These are phyloP conservation scores for Yamadazyma friedrichii DNA, from an alignment of 1,139 yeast genomes.

Conservation along the genomic window DNA sequence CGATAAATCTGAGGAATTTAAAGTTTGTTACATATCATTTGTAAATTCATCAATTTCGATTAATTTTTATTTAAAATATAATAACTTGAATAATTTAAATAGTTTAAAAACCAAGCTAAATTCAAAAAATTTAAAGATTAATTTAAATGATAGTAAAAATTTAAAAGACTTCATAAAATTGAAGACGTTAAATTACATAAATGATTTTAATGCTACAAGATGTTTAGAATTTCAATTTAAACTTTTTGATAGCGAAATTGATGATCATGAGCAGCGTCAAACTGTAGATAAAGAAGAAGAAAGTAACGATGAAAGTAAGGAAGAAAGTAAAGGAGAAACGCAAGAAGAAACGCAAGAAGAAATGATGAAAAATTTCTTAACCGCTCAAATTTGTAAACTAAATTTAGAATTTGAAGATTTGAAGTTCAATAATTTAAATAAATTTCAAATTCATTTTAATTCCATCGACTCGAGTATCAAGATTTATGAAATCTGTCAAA, in stretches of 20 bases:
- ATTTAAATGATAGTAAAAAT: constrained; percentile 26
- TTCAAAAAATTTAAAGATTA: constrained; percentile 31
- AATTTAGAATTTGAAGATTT: constrained; percentile 5
- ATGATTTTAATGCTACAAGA: constrained; percentile 42
- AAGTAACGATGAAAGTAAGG: not conserved
- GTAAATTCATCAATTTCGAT: constrained; percentile 36
- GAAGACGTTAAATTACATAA: constrained; percentile 42
- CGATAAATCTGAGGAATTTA: constrained; percentile 12
- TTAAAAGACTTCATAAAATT: constrained; percentile 38
- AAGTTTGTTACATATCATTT: constrained; percentile 41
- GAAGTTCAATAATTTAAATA: constrained; percentile 7
- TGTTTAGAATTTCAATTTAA: constrained; percentile 18
- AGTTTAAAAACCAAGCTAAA: constrained; percentile 26
- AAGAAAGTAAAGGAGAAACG: constrained; percentile 8
- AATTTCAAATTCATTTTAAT: constrained; percentile 30
- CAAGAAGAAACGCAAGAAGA: not conserved
- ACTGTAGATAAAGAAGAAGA: too few species aligned
- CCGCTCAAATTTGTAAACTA: constrained; percentile 3
- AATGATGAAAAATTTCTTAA: constrained; percentile 6
- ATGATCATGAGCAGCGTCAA: too few species aligned
- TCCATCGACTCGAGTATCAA: constrained; percentile 43
- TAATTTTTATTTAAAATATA: constrained; percentile 36
- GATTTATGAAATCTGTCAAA: constrained; percentile 32
- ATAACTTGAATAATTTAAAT: constrained; percentile 26
- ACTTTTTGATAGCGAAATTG: not conserved